Percentiles rank a stretch among this genome's conserved stretches.
phyloP scores from a whole-genome alignment of 2,329 filamentous ascomycete genomes.

The Penicillium sp. region DNA sequence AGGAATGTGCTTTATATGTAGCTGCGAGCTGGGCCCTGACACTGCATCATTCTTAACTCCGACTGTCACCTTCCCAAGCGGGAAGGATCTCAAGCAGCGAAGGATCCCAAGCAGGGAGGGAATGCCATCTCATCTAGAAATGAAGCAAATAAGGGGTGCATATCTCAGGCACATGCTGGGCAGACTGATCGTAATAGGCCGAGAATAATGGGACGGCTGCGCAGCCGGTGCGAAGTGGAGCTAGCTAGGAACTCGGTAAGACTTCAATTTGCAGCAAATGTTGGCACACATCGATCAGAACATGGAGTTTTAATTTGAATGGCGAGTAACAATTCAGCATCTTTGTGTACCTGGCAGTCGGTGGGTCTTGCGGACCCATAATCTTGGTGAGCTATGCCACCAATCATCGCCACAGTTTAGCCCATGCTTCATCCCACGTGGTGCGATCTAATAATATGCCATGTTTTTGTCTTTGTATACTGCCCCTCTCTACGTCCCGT shows the following conservation, averaged over 20 bases:
- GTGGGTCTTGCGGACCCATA: not conserved
- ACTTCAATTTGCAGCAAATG: not conserved
- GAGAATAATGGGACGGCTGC: not conserved
- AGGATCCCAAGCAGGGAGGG: not conserved
- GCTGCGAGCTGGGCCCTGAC: not conserved
- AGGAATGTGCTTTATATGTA: conserved; percentile 16
- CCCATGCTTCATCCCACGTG: not conserved
- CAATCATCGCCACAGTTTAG: not conserved
- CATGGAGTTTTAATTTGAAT: not conserved
- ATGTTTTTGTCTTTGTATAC: not conserved
- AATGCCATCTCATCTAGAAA: not conserved
- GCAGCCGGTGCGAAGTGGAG: not conserved
- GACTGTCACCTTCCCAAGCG: not conserved
- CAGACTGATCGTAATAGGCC: conserved; percentile 2
- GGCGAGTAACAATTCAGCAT: not conserved
- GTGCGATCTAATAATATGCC: not conserved
- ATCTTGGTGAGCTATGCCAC: no score
- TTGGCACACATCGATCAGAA: not conserved
- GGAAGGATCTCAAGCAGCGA: no score
- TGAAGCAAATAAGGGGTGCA: conserved; percentile 1
- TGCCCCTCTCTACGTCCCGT: not conserved
- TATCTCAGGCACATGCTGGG: conserved; percentile 2
- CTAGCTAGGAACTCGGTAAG: not conserved
- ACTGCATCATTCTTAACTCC: not conserved
- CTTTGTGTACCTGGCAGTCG: not conserved